Evolutionary conservation across 2,329 filamentous ascomycete species (phyloP), one percentile per base, ranked within the genome.

Genomic region (Penicillium sp.): DNA sequence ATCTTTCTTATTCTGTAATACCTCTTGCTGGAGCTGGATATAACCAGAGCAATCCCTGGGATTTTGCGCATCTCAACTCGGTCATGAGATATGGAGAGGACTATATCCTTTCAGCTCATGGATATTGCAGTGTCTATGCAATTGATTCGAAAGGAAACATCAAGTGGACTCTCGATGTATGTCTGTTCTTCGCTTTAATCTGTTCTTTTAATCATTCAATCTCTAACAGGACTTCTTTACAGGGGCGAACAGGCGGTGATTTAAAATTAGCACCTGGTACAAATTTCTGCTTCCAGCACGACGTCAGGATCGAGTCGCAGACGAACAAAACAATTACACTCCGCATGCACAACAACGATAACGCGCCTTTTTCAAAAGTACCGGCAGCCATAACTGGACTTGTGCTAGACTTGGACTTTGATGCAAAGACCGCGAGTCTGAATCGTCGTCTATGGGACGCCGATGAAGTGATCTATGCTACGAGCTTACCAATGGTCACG

Each of bases 271-370:
- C 35, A 6, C 44, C n/a, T 3, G 61, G 53, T 8, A 44, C 58
- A 47, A 66, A 17, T 24, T 70, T 69, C 51, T 68, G 66, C 53
- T 73, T 64, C 58, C 70, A 72, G 57, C 72, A 74, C 51, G 59
- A 75, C 58, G 67, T 73, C 2, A 72, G 75, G 26, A 53, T 75
- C 42, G 62, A 67, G 40, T 63, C 65, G 37, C 66, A 71, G 35
- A 71, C 70, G 45, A 61, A 68, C 44, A 68, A 65, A 2, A 68
- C 65, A 15, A 61, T 74, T 19, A 68, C 66, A 6, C 56, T 76
- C 15, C 65, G 64, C 38, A 49, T 72, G 15, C 67, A 72, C 51
- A 70, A 72, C 58, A 71, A 72, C 40, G 63, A 64, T n/a, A 69
- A 70, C 44, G 58, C 57, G 17, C 44, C 54, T 10, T 56, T 56